Base-by-base conservation (phyloP, 768 basidiomycete species). In the Amyloporia xantha region DNA sequence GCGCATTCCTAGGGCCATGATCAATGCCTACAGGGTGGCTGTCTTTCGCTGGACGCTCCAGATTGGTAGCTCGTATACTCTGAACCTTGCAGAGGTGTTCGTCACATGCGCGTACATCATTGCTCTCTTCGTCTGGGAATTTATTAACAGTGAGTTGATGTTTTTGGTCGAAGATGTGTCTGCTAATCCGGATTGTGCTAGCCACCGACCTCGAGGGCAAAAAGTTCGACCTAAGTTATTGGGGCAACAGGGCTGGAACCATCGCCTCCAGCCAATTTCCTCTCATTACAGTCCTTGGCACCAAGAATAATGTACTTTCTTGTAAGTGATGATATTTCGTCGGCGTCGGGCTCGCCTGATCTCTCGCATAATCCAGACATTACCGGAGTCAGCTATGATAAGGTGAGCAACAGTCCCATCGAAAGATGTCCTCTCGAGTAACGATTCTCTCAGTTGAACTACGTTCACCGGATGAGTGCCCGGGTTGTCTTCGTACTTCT, bases 221-320 rank as follows among this genome's bases (percentile, higher is more conserved):
- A 24, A 59, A 59, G 19, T 52, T 59, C 11, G 53, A 61, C 35
- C 28, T 55, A 19, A 41, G 15, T 2, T 66, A 60, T 39, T 67
- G 57, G 53, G 52, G 53, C 7, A 62, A 76, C 49, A 65, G 72
- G 23, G 66, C 72, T 1, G 74, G 68, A 1, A 62, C 63, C 24
- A 68, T 79, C 20, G 77, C 72, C 1, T 60, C 63, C 5, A 66
- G 67, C 33, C 79, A 84, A 59, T 61, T 79, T 0, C 76, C 80
- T 1, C 66, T 84, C 17, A 66, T 83, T 57, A 69, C 74, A 13
- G 79, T 73, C 2, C 70, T 85, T 21, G 79, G 78, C 1, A 77
- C 76, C 52, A 78, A 77, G 65, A 83, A 84, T 61, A 83, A 83
- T 49, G 58, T 79, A 21, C 62, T 78, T 27, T 59, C 66, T 1